These are phyloP conservation scores for Thermothielavioides terrestris DNA, from an alignment of 495 filamentous ascomycete genomes.

Conservation along the genomic window DNA sequence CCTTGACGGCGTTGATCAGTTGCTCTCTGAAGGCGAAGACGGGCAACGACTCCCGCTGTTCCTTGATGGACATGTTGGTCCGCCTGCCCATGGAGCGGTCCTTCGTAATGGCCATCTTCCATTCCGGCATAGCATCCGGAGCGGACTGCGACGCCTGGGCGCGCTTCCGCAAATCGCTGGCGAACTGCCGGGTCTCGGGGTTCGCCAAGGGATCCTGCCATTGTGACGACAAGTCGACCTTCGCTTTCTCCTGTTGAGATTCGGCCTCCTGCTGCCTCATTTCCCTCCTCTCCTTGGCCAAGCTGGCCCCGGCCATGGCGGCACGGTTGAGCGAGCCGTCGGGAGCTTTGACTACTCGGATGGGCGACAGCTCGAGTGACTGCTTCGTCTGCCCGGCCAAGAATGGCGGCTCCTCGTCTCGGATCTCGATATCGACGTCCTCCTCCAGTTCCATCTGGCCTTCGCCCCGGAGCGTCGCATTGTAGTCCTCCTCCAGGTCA, in stretches of 20 bases:
- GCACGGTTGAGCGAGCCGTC: conserved; percentile 93
- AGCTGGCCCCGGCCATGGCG: conserved; percentile 79
- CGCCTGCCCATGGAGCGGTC: conserved; percentile 77
- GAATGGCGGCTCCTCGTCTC: conserved; percentile 95
- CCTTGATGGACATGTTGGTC: conserved; percentile 86
- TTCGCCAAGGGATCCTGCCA: conserved; percentile 96
- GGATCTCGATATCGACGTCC: conserved; percentile 93
- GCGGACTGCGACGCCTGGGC: conserved; percentile 30
- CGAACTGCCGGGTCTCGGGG: conserved; percentile 77
- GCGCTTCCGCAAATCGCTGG: conserved; percentile 63
- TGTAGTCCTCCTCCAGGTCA: conserved; percentile 89
- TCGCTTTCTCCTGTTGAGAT: conserved; percentile 66
- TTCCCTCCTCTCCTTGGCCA: conserved; percentile 90
- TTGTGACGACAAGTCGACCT: conserved; percentile 80
- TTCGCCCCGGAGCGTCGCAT: conserved; percentile 76
- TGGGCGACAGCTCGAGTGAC: conserved; percentile 86
- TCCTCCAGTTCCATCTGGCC: conserved; percentile 90
- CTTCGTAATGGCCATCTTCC: conserved; percentile 79
- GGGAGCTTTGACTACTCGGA: conserved; percentile 92
- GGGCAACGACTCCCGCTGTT: conserved; percentile 84
- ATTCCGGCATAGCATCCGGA: conserved; percentile 72
- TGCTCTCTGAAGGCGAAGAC: conserved; percentile 86
- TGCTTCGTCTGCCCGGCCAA: conserved; percentile 93
- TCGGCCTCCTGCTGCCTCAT: conserved; percentile 80
- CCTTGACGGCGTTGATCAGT: conserved; percentile 75